Conservation (phyloP, 2,329 filamentous ascomycete species). For the Intubia oerlemansii region DNA sequence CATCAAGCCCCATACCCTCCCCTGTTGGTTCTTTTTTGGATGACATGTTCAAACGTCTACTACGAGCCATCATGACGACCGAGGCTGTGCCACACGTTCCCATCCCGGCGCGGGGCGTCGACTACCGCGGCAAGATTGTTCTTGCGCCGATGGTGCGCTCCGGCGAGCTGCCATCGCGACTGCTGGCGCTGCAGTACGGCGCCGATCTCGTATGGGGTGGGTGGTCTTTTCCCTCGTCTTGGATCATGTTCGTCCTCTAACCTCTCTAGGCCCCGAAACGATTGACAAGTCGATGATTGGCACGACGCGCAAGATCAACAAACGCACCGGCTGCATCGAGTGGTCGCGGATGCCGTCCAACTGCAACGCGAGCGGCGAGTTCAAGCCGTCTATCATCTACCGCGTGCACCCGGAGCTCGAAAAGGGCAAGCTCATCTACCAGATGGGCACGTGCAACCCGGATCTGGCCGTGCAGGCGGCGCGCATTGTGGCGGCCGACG, state of each 20-base stretch:
- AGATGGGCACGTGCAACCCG: conserved; percentile 75
- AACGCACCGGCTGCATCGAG: conserved; percentile 59
- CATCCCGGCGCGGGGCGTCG: conserved; percentile 72
- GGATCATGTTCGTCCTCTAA: not conserved
- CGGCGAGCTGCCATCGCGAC: conserved; percentile 79
- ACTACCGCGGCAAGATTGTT: conserved; percentile 85
- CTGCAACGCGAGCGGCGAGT: conserved; percentile 31
- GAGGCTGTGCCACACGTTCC: conserved; percentile 44
- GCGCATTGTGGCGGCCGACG: conserved; percentile 63
- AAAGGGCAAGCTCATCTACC: conserved; percentile 59
- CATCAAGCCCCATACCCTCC: too few relatives aligned
- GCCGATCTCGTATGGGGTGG: conserved; percentile 90
- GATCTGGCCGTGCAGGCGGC: conserved; percentile 69
- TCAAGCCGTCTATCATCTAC: conserved; percentile 56
- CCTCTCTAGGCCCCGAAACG: conserved; percentile 56
- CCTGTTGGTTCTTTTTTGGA: too few relatives aligned
- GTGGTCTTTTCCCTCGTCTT: conserved; percentile 9
- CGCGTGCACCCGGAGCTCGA: conserved; percentile 63
- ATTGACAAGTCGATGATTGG: conserved; percentile 86
- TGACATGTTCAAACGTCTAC: conserved; percentile 9
- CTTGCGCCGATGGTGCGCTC: conserved; percentile 96
- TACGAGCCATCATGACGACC: conserved; percentile 35
- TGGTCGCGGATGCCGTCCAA: conserved; percentile 62
- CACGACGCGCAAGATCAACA: conserved; percentile 56
- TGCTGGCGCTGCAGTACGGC: conserved; percentile 80